Base-by-base conservation (phyloP, 2,329 filamentous ascomycete genomes). In the Trichoderma gracile region DNA sequence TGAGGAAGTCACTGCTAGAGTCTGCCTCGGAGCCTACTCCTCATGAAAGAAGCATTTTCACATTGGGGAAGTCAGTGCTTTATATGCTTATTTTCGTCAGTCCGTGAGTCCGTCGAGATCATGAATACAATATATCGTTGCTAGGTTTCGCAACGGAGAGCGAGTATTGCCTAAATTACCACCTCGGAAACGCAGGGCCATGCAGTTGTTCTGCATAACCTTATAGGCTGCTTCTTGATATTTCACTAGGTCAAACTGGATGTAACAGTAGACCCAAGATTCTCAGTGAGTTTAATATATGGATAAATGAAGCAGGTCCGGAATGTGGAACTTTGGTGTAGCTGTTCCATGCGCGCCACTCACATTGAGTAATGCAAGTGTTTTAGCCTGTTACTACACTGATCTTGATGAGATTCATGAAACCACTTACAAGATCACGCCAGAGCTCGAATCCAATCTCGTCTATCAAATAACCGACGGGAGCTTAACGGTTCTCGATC, bases 371-470 rank as follows among this genome's bases (percentile, higher is more conserved):
- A n/a, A 23, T 52, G 23, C 17, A 40, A 40, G 12, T 61, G 53
- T 45, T 45, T 61, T 61, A 61, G 58, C 47, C 58, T 61, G 57
- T 60, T 59, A 40, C 33, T 38, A 38, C 33, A 38, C 5, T 38
- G 1, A 38, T 38, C 14, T 38, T 1, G 5, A 38, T 38, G 33
- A 14, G 12, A 9, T 38, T 38, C 12, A 2, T 38, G 12, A 5
- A 30, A 14, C 10, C 33, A 14, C 33, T 38, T 38, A 38, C 33
- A 14, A 38, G 14, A 38, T 14, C 33, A 38, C 33, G 33, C 33
- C 33, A 38, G 33, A 38, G 33, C 33, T 38, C 33, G 33, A 4
- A 14, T 12, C 10, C 30, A 33, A 10, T 33, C 3, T 8, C 10
- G 30, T 10, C 2, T 10, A 33, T 33, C 25, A 33, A 33, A 10